phyloP scores from a whole-genome alignment of 208 protist species.

The Herpetomonas samuelpessoai region DNA sequence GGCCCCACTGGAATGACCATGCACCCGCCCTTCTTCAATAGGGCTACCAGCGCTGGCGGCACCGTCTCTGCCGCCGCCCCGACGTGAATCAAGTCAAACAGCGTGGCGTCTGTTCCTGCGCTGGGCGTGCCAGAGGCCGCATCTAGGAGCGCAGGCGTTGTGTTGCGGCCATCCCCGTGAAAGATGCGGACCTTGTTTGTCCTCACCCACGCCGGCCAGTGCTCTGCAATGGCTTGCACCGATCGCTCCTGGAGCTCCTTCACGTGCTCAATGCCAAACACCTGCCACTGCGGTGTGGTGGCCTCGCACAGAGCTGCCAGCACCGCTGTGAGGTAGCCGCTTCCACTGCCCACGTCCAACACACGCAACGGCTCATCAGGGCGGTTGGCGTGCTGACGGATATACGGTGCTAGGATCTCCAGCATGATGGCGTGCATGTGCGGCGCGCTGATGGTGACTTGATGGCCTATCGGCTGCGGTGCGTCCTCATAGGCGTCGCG shows the following conservation, averaged over 20 bases:
- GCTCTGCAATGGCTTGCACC: conserved; percentile 26
- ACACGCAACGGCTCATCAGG: conserved; percentile 23
- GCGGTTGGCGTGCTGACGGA: conserved; percentile 12
- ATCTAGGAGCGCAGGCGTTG: conserved; percentile 18
- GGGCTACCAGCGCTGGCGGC: conserved; percentile 35
- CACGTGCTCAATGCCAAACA: conserved; percentile 84
- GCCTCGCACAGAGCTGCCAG: conserved; percentile 56
- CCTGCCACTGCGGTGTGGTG: conserved; percentile 25
- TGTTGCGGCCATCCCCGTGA: conserved; percentile 65
- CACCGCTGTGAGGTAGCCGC: conserved; percentile 85
- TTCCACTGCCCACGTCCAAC: conserved; percentile 87
- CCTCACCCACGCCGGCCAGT: conserved; percentile 44
- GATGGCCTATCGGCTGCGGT: conserved; percentile 78
- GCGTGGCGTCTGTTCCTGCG: not conserved
- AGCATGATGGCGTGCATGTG: conserved; percentile 92
- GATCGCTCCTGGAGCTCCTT: conserved; percentile 42
- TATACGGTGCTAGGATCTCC: conserved; percentile 56
- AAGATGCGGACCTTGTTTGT: conserved; percentile 39
- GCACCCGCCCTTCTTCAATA: conserved; percentile 50
- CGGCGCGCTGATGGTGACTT: conserved; percentile 86
- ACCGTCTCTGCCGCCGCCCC: conserved; percentile 61
- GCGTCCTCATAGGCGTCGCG: conserved; percentile 59
- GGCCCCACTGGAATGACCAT: conserved; percentile 76
- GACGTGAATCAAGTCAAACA: conserved; percentile 88
- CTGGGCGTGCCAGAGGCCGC: conserved; percentile 6